A percentile compares a stretch with the other conserved stretches of the same genome.
These are phyloP conservation scores for Cladophialophora exuberans DNA, from an alignment of 2,329 filamentous ascomycete species.

Conservation along the genomic window DNA sequence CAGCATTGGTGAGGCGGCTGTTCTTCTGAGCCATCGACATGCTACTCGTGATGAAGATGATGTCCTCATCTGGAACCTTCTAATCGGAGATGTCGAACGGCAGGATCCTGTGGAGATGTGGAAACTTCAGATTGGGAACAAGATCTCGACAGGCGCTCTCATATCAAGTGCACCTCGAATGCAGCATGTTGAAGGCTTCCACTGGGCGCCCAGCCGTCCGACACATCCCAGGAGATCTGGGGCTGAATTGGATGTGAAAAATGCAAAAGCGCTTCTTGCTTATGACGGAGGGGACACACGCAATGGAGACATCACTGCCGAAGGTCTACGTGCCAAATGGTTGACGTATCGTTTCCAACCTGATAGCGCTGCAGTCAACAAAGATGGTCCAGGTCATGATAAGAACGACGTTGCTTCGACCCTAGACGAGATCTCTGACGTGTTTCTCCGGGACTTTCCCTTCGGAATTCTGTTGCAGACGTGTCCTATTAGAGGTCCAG, in stretches of 20 bases:
- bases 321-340: background rate
- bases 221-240: background rate
- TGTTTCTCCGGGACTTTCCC: background rate
- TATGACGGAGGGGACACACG: background rate
- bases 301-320: background rate
- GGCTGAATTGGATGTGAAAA: background rate
- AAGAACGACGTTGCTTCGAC: background rate
- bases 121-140: conserved; percentile 16
- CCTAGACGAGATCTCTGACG: background rate
- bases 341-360: background rate
- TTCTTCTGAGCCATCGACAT: conserved; percentile 32
- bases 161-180: conserved; percentile 12
- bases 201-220: background rate
- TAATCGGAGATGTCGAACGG: conserved; percentile 16
- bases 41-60: conserved; percentile 32
- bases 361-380: background rate
- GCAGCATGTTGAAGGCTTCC: background rate
- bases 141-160: conserved; percentile 15
- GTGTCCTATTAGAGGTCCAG: background rate
- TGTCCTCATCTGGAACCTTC: conserved; percentile 32
- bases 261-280: background rate
- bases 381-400: background rate
- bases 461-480: background rate
- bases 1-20: conserved; percentile 27
- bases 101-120: conserved; percentile 19